Evolutionary conservation across 768 basidiomycete genomes (phyloP), one percentile per base, ranked within the genome.

Genomic region (Coprinopsis cinerea): DNA sequence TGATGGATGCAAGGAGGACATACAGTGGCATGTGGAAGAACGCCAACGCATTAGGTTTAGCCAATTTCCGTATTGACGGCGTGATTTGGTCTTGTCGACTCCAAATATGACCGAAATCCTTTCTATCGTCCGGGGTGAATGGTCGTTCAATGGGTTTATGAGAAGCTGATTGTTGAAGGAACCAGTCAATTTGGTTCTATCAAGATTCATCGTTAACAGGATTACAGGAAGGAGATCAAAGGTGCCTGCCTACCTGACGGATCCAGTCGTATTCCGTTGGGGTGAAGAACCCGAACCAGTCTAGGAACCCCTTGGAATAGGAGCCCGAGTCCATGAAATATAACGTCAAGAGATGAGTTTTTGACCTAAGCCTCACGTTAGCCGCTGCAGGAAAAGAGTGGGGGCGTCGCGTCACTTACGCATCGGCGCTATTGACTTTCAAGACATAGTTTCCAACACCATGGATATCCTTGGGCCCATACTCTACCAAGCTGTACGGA

Each of bases 21-120:
- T 61, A 90, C 85, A 97, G 61, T 45, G 95, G 95, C 41, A 99
- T 98, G 57, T 98, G 95, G 82, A 96, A 97, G 70, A 95, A 96
- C 87, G 92, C 89, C 57, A 98, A 65, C 0, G 92, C 95, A 59
- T 97, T 97, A 1, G 95, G 95, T 65, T 96, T 98, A 3, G 88
- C 90, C 2, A 93, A 72, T 48, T 58, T 69, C 66, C 20, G 66
- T 64, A 43, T 72, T 61, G 40, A 52, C 0, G 87, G 82, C 0
- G 77, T 70, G 42, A 83, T 59, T 64, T 86, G 86, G 30, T 75
- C 78, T 18, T 87, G 76, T 46, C 66, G 58, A 17, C 48, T 64
- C 88, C 87, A 91, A 42, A 80, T 62, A 44, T 73, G 65, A 4
- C 79, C 85, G 1, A 92, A 61, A 61, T 92, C 91, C 46, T 78